Conservation (phyloP, 192 early-diverging fungal genomes). For the Helicostylum pulchrum region DNA sequence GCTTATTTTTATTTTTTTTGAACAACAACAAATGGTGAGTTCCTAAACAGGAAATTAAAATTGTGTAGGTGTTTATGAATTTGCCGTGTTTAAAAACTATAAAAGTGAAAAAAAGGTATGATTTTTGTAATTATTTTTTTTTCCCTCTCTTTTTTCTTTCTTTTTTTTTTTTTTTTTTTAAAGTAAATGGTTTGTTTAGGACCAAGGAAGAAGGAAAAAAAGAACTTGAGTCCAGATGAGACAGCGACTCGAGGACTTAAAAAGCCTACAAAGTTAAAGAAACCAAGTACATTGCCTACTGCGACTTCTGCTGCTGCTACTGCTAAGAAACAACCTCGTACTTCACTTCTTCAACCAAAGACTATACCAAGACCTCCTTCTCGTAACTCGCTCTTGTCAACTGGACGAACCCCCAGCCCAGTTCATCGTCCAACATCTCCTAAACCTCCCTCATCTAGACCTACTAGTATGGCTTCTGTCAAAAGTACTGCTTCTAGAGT, state of each 20-base stretch:
- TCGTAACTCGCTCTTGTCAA: conserved; percentile 12
- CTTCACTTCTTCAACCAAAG: not conserved
- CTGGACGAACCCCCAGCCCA: conserved; percentile 1
- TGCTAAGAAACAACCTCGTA: not conserved
- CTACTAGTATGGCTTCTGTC: conserved; percentile 3
- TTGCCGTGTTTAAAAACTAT: no score
- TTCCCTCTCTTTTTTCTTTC: not conserved
- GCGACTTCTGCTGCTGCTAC: not conserved
- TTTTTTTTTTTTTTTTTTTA: not conserved
- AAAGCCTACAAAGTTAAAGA: conserved; percentile 18
- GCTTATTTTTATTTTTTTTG: not conserved
- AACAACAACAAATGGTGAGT: not conserved
- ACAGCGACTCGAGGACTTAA: conserved; percentile 9
- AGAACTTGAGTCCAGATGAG: conserved; percentile 21
- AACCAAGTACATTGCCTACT: not conserved
- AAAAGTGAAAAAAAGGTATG: no score
- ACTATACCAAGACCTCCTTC: not conserved
- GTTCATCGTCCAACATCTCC: conserved; percentile 10
- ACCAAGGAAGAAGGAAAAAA: conserved; percentile 31
- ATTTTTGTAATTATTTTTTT: no score
- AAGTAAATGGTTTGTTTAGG: conserved; percentile 33
- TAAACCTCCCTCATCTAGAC: not conserved
- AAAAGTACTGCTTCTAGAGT: conserved; percentile 3
- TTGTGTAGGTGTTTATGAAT: no score
- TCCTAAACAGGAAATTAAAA: no score